Base-by-base conservation (phyloP, 2,329 filamentous ascomycete genomes). In the Botrytis medusae region DNA sequence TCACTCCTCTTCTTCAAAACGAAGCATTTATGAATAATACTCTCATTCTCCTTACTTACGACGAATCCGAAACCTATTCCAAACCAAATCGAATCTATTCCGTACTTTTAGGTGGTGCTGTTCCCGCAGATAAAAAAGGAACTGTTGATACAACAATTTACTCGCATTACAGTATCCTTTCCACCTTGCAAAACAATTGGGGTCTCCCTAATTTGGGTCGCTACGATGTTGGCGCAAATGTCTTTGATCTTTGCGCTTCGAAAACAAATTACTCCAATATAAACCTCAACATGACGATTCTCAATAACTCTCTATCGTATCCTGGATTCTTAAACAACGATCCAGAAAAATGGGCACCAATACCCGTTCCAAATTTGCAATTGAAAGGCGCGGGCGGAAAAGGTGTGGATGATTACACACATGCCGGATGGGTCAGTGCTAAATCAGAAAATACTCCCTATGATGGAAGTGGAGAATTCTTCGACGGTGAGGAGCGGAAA, bases 1-100 rank as follows among this genome's bases (percentile, higher is more conserved):
- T 90, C 40, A 82, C 85, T 73, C 87, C 87, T 4, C 83, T 90
- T 14, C 81, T 90, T 16, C 79, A 81, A 34, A 84, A 88, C 77
- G 79, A 81, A 22, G 82, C 85, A 61, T 88, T 89, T 80, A 86
- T 86, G 83, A 81, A 85, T 32, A 81, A 81, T 67, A 90, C 88
- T 0, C 83, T 90, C 9, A 84, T 90, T 60, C 83, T 89, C 12
- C 82, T 90, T 60, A 89, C 87, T 3, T 90, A 88, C 74, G 88
- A 90, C 77, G 88, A 90, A 78, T 86, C 84, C 75, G 85, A 87
- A 74, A 85, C 84, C 18, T 87, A 88, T 80, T 81, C 80, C 3
- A 78, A 83, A 72, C 85, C 85, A 62, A 90, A 90, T 81, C 83
- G 84, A 69, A 85, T 90, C 62, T 85, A 85, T 51, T 85, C 84